A percentile compares a stretch with the other conserved stretches of the same genome.
Conservation (phyloP, 2,329 filamentous ascomycete species). For the Aspergillus sp. region DNA sequence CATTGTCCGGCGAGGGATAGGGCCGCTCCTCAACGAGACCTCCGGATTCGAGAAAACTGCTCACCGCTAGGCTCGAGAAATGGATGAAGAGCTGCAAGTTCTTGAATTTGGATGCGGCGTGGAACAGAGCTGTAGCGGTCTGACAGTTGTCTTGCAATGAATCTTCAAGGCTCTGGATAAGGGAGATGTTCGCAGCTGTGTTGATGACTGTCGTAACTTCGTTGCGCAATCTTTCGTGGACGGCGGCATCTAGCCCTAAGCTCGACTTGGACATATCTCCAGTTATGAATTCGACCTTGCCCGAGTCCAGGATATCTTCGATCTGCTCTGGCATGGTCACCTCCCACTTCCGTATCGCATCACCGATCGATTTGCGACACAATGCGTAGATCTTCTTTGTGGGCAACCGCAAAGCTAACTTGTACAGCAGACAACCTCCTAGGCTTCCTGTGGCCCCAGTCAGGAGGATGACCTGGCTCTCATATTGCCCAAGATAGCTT, state of each 20-base stretch:
- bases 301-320: slow-evolving; percentile 26
- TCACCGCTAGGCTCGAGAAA: slow-evolving; percentile 20
- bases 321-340: slow-evolving; percentile 25
- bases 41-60: slow-evolving; percentile 20
- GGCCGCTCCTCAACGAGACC: slow-evolving; percentile 17
- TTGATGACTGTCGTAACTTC: slow-evolving; percentile 25
- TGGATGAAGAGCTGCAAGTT: slow-evolving; percentile 19
- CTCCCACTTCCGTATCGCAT: slow-evolving; percentile 20
- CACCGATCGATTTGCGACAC: slow-evolving; percentile 14
- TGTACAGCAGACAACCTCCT: slow-evolving; percentile 26
- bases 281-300: slow-evolving; percentile 22
- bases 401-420: slow-evolving; percentile 23
- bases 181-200: slow-evolving; percentile 23
- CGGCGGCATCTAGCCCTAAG: slow-evolving; percentile 14
- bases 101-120: slow-evolving; percentile 11
- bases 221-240: slow-evolving; percentile 14
- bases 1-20: background rate
- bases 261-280: slow-evolving; percentile 24
- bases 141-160: slow-evolving; percentile 23
- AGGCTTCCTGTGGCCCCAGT: slow-evolving; percentile 25
- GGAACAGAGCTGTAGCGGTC: slow-evolving; percentile 9
- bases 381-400: slow-evolving; percentile 23
- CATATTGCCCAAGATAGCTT: background rate
- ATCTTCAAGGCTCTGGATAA: slow-evolving; percentile 16
- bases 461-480: slow-evolving; percentile 23